Evolutionary conservation across 345 rosid genomes (phyloP).

Genomic region (Zanthoxylum bungeanum): DNA sequence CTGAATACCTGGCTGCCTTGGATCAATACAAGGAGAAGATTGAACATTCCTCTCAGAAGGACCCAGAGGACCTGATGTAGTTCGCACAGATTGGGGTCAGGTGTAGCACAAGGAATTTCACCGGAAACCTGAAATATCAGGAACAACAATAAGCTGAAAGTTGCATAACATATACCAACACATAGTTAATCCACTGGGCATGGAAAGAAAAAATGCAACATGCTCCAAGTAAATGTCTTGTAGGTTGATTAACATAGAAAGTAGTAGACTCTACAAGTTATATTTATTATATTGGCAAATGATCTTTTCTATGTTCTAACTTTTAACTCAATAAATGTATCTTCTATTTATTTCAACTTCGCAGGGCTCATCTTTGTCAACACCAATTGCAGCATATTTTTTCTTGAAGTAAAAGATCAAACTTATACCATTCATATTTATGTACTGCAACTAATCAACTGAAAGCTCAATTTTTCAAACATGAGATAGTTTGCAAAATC

Average conservation of each 20-base stretch:
- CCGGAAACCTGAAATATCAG: constrained; percentile 72
- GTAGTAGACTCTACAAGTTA: neutral
- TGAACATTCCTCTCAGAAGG: constrained; percentile 74
- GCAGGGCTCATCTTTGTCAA: neutral
- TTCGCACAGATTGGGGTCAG: constrained; percentile 89
- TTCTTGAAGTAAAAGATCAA: neutral
- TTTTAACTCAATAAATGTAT: neutral
- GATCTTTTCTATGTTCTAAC: neutral
- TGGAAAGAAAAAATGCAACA: neutral
- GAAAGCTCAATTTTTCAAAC: neutral
- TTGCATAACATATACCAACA: neutral
- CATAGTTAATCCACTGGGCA: neutral
- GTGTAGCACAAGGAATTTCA: constrained; percentile 82
- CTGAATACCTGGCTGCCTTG: constrained; percentile 88
- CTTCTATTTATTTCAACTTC: neutral
- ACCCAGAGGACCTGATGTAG: constrained; percentile 97
- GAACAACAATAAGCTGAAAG: constrained; percentile 7
- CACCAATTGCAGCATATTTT: neutral
- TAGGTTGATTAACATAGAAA: neutral
- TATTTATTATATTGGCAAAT: neutral
- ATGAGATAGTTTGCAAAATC: neutral
- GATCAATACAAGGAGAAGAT: constrained; percentile 92
- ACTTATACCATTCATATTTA: neutral
- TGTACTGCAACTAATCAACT: neutral
- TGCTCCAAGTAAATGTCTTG: neutral